Base-by-base conservation (phyloP, 2,329 filamentous ascomycete species). In the Periconia macrospinosa region DNA sequence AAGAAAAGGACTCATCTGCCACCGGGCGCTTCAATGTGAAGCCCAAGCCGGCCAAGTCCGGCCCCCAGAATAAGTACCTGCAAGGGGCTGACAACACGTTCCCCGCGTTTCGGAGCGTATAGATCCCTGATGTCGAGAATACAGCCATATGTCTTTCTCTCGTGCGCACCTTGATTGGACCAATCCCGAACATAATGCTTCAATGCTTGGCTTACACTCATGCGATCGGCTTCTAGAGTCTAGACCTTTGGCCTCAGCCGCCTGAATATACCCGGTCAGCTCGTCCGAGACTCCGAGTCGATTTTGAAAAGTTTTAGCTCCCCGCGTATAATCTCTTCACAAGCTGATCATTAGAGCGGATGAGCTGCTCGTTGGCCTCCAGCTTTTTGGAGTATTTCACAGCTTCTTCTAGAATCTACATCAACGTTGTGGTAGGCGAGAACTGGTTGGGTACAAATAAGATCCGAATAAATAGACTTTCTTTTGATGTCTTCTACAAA, bases 151-250 rank as follows among this genome's bases (percentile, higher is more conserved):
- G 33, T 37, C 11, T 3, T 62, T 1, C 82, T 72, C 56, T 85
- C 82, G 37, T 74, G 66, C 0, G 58, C 53, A 0, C 82, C 83
- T 14, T 79, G 75, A 0, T 67, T 69, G 0, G 82, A 77, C 83
- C 83, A 85, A 60, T 86, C 83, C 6, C 83, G 75, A 2, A 85
- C 81, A 53, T 79, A 81, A 58, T 85, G 83, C 62, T 85, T 85
- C 49, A 85, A 61, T 0, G 81, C 76, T 58, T 85, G 83, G 0
- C 76, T 75, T 0, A 83, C 76, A 33, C 79, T 79, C 1, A 78
- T 73, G 6, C 75, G 76, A 19, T 85, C 82, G 1, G 76, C 75
- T 13, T 52, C 44, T 2, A 59, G 51, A 0, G 23, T n/a, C n/a
- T n/a, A n/a, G n/a, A n/a, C 63, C 58, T 18, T 68, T 71, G 1